phyloP scores from a whole-genome alignment of 495 filamentous ascomycete species.

The Lichenothelia convexa region DNA sequence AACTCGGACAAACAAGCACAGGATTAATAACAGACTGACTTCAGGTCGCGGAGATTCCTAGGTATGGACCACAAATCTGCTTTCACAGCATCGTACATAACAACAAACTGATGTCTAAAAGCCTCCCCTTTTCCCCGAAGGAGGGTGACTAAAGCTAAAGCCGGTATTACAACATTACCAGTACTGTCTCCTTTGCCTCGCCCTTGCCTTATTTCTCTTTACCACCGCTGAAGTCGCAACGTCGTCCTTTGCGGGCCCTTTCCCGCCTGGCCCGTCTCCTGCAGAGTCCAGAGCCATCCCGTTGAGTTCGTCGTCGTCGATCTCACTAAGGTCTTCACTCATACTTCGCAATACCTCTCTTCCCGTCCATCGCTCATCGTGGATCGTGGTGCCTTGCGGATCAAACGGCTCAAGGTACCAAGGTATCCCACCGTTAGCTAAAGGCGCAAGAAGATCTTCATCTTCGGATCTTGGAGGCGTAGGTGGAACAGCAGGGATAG shows the following conservation, averaged over 20 bases:
- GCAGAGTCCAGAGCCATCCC: conserved; percentile 21
- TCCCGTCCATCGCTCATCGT: conserved; percentile 63
- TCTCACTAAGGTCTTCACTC: conserved; percentile 73
- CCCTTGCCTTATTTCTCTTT: neutral
- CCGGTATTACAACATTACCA: too few relatives aligned
- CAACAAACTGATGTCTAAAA: too few relatives aligned
- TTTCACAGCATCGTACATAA: too few relatives aligned
- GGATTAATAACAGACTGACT: too few relatives aligned
- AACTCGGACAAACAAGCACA: too few relatives aligned
- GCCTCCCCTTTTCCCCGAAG: too few relatives aligned
- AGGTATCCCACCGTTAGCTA: conserved; percentile 57
- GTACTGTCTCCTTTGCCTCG: too few relatives aligned
- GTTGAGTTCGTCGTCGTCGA: conserved; percentile 72
- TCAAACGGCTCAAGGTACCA: conserved; percentile 82
- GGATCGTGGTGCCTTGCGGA: conserved; percentile 53
- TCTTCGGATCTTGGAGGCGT: conserved; percentile 12
- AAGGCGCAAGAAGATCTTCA: conserved; percentile 27
- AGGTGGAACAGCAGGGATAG: too few relatives aligned
- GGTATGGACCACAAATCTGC: too few relatives aligned
- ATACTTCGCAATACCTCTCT: conserved; percentile 56
- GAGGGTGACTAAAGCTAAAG: too few relatives aligned
- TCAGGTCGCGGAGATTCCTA: too few relatives aligned
- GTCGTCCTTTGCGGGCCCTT: neutral
- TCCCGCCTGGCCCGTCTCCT: neutral
- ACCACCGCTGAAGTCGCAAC: neutral